Evolutionary conservation across 1,284 basidiomycete genomes (phyloP).

Genomic region (Apiotrichum gracile): DNA sequence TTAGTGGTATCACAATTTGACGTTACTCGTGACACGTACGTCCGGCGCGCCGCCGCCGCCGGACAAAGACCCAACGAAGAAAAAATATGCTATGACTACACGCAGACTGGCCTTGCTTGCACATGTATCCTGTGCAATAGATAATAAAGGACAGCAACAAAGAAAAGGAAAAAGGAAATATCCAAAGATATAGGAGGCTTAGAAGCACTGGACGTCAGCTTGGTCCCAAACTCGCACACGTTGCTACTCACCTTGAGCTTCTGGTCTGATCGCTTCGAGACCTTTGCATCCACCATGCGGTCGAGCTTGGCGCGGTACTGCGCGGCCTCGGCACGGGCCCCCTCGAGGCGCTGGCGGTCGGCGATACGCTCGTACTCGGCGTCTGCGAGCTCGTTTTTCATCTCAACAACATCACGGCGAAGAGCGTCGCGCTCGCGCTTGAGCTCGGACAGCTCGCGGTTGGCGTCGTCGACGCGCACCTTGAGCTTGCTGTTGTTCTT

Average conservation of each 20-base stretch:
- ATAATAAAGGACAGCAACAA: not conserved
- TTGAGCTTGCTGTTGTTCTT: slow-evolving; percentile 35
- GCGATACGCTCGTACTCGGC: slow-evolving; percentile 30
- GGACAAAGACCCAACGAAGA: slow-evolving; percentile 7
- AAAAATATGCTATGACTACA: slow-evolving; percentile 15
- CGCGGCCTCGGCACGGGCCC: slow-evolving; percentile 33
- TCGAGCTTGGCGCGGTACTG: slow-evolving; percentile 36
- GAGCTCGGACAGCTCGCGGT: slow-evolving; percentile 22
- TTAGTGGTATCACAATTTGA: slow-evolving; percentile 6
- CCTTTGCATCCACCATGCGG: slow-evolving; percentile 37
- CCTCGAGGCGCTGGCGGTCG: slow-evolving; percentile 33
- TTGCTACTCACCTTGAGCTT: slow-evolving; percentile 36
- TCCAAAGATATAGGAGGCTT: slow-evolving; percentile 4
- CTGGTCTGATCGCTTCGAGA: slow-evolving; percentile 31
- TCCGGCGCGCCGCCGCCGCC: not conserved
- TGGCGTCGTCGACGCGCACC: slow-evolving; percentile 27
- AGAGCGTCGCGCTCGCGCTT: slow-evolving; percentile 32
- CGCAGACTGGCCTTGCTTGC: not conserved
- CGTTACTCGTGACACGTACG: slow-evolving; percentile 10
- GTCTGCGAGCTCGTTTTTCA: slow-evolving; percentile 24
- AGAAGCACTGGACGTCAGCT: slow-evolving; percentile 21
- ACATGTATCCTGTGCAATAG: not conserved
- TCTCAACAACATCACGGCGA: slow-evolving; percentile 19
- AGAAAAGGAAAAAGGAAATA: not conserved
- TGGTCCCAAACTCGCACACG: not conserved